Conservation (phyloP, 768 basidiomycete species). For the Podaxis pistillaris region DNA sequence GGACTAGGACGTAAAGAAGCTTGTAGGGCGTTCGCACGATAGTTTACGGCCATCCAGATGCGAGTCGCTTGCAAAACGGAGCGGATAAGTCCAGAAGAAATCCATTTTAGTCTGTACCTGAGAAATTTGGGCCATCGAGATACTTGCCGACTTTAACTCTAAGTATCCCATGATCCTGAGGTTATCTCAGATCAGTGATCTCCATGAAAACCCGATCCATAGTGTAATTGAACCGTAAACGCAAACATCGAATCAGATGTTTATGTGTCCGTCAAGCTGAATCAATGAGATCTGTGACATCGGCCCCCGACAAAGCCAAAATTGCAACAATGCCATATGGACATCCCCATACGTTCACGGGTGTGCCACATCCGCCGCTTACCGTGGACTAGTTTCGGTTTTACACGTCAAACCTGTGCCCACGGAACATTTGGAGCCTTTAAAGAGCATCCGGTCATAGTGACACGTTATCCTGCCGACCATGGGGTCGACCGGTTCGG, state of each 20-base stretch:
- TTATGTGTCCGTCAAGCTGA: conserved; percentile 12
- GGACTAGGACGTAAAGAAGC: conserved; percentile 42
- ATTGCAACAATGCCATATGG: conserved; percentile 6
- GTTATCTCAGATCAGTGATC: conserved; percentile 40
- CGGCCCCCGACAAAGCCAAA: conserved; percentile 11
- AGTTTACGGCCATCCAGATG: conserved; percentile 22
- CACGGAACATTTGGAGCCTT: conserved; percentile 26
- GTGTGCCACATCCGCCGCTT: conserved; percentile 1
- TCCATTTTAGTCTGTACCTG: conserved; percentile 34
- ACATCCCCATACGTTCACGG: conserved; percentile 1
- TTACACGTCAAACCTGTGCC: neutral
- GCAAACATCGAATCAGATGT: conserved; percentile 25
- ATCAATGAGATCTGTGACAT: conserved; percentile 12
- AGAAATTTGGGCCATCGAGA: conserved; percentile 30
- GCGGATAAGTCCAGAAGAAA: conserved; percentile 34
- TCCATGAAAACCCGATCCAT: conserved; percentile 27
- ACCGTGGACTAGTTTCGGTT: neutral
- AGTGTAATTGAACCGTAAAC: conserved; percentile 35
- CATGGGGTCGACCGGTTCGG: neutral
- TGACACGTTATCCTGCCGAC: neutral
- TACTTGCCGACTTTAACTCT: conserved; percentile 36
- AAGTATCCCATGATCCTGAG: conserved; percentile 25
- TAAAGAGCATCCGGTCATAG: conserved; percentile 18
- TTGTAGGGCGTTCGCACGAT: conserved; percentile 34
- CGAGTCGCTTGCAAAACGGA: conserved; percentile 40